A percentile compares a stretch with the other conserved stretches of the same genome.
Evolutionary conservation across 768 basidiomycete genomes (phyloP).

Genomic region (Psilocybe tampanensis): DNA sequence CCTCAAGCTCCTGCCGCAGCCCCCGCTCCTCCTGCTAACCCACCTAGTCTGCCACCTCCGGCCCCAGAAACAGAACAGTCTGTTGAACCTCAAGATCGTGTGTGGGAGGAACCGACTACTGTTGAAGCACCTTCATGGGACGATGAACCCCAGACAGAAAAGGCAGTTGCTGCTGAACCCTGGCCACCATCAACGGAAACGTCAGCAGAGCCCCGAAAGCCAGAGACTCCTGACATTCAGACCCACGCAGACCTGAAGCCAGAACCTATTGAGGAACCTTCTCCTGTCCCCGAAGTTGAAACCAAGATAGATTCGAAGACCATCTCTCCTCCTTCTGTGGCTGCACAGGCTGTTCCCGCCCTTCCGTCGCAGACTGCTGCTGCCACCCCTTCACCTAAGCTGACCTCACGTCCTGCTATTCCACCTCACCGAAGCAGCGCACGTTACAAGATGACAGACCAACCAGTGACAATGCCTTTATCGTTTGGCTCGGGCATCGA

Average conservation of each 20-base stretch:
- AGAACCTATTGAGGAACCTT: slow-evolving; percentile 29
- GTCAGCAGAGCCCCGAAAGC: slow-evolving; percentile 19
- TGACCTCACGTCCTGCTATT: slow-evolving; percentile 54
- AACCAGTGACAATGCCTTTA: slow-evolving; percentile 81
- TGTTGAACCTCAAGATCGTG: slow-evolving; percentile 34
- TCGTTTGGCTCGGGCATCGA: slow-evolving; percentile 66
- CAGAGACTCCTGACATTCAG: slow-evolving; percentile 5
- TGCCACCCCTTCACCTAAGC: slow-evolving; percentile 52
- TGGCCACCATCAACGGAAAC: slow-evolving; percentile 34
- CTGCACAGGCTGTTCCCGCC: slow-evolving; percentile 29
- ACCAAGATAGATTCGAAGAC: slow-evolving; percentile 37
- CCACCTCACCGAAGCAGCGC: slow-evolving; percentile 57
- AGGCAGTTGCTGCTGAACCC: slow-evolving; percentile 32
- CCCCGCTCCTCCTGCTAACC: slow-evolving; percentile 27
- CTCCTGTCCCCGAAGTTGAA: slow-evolving; percentile 24
- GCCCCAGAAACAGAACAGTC: slow-evolving; percentile 34
- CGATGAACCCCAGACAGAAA: slow-evolving; percentile 55
- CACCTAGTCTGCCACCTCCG: slow-evolving; percentile 23
- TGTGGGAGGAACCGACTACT: slow-evolving; percentile 78
- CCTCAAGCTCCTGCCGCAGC: slow-evolving; percentile 35
- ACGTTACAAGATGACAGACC: slow-evolving; percentile 73
- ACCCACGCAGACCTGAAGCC: slow-evolving; percentile 8
- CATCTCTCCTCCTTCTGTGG: slow-evolving; percentile 33
- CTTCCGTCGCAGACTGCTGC: slow-evolving; percentile 35
- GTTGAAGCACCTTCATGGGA: slow-evolving; percentile 71